A percentile compares a stretch with the other conserved stretches of the same genome.
These are phyloP conservation scores for Aurantiochytrium sp. DNA, from an alignment of 108 stramenopile species.

Conservation along the genomic window DNA sequence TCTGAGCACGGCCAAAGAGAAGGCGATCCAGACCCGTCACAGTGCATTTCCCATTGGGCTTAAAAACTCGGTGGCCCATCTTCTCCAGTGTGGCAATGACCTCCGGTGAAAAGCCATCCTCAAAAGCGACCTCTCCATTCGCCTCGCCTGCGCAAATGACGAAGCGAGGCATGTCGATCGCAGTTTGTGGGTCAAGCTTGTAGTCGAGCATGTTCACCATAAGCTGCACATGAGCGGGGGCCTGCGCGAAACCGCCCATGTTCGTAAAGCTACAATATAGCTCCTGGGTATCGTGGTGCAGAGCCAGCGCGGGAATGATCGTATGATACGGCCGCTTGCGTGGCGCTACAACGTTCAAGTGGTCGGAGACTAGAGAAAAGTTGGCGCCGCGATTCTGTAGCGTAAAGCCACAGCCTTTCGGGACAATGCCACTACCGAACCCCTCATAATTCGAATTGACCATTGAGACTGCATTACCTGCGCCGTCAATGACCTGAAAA, in stretches of 20 bases:
- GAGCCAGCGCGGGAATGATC: conserved; percentile 85
- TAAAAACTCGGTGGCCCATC: conserved; percentile 59
- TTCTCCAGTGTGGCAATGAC: conserved; percentile 52
- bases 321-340: conserved; percentile 89
- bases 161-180: conserved; percentile 84
- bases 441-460: conserved; percentile 90
- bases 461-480: conserved; percentile 86
- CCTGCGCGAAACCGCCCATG: conserved; percentile 98
- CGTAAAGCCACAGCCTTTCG: conserved; percentile 81
- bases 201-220: conserved; percentile 64
- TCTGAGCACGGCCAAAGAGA: conserved; percentile 84
- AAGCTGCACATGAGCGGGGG: conserved; percentile 90
- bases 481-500: conserved; percentile 69
- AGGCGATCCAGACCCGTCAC: conserved; percentile 58
- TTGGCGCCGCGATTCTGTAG: conserved; percentile 88
- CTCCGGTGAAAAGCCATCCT: conserved; percentile 54
- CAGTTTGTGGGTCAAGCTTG: conserved; percentile 58
- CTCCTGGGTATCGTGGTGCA: conserved; percentile 65
- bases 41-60: not conserved
- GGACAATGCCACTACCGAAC: conserved; percentile 87
- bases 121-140: conserved; percentile 58
- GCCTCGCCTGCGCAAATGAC: conserved; percentile 75
- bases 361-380: conserved; percentile 62
- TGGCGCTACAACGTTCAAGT: conserved; percentile 74
- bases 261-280: conserved; percentile 67